These are phyloP conservation scores for Cylindricascospora bacillispora DNA, from an alignment of 1,139 yeast species.

Conservation along the genomic window DNA sequence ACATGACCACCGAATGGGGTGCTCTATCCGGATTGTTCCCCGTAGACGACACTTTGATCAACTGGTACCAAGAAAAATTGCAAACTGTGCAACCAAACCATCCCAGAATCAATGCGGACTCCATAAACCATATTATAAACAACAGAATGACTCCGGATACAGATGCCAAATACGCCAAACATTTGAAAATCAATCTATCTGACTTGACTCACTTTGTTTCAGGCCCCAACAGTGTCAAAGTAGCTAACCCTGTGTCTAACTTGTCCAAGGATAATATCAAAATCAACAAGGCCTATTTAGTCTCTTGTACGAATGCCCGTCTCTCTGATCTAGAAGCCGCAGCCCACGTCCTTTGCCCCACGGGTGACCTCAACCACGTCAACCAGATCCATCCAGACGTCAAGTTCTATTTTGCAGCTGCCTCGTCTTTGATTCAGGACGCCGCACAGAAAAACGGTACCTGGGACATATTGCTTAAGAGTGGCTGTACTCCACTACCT, in stretches of 20 bases:
- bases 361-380: constrained; percentile 27
- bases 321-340: constrained; percentile 90
- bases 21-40: constrained; percentile 96
- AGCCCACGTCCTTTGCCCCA: constrained; percentile 46
- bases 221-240: constrained; percentile 95
- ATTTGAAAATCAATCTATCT: constrained; percentile 66
- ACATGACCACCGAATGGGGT: constrained; percentile 99
- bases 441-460: constrained; percentile 88
- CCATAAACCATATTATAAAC: constrained; percentile 37
- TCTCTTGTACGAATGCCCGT: constrained; percentile 95
- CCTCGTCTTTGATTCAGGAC: constrained; percentile 81
- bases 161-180: constrained; percentile 81
- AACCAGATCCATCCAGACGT: constrained; percentile 78
- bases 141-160: constrained; percentile 41
- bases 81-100: constrained; percentile 63
- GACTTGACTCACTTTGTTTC: constrained; percentile 83
- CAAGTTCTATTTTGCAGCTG: constrained; percentile 95
- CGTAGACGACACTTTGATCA: constrained; percentile 61
- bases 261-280: constrained; percentile 60
- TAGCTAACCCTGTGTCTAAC: constrained; percentile 66
- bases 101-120: constrained; percentile 60
- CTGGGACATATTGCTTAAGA: constrained; percentile 78
- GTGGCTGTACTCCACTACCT: constrained; percentile 91
- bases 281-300: constrained; percentile 88
- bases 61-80: constrained; percentile 63